Percentiles rank a stretch among this genome's conserved stretches.
phyloP scores from a whole-genome alignment of 2,329 filamentous ascomycete genomes.

The Colletotrichum filicis region DNA sequence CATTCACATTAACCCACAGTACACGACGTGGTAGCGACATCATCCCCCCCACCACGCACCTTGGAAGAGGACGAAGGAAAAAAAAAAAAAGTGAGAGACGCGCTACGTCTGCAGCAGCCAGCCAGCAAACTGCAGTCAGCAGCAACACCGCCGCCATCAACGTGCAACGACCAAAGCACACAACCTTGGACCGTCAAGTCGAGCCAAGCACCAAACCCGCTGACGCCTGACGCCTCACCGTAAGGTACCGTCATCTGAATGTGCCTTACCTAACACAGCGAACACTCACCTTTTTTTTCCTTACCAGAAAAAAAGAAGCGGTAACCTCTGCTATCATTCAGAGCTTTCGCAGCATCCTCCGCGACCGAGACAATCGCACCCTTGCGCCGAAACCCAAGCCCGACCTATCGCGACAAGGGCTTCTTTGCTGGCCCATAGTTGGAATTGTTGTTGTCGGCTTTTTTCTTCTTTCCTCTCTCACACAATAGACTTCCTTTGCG shows the following conservation, averaged over 20 bases:
- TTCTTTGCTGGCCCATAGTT: conserved; percentile 26
- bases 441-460: conserved; percentile 15
- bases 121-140: conserved; percentile 15
- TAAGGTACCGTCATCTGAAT: not conserved
- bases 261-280: conserved; percentile 29
- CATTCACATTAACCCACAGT: not conserved
- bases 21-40: not conserved
- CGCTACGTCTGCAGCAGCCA: conserved; percentile 1
- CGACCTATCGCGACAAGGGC: conserved; percentile 32
- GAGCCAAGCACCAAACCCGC: conserved; percentile 1
- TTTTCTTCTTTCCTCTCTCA: not conserved
- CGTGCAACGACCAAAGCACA: not conserved
- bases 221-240: conserved; percentile 18
- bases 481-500: conserved; percentile 33
- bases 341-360: conserved; percentile 28
- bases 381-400: conserved; percentile 31
- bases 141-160: conserved; percentile 5
- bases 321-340: conserved; percentile 16
- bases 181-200: not conserved
- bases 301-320: conserved; percentile 19
- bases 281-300: conserved; percentile 22
- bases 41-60: not conserved
- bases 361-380: conserved; percentile 28
- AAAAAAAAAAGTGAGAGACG: conserved; percentile 6
- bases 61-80: not conserved